Evolutionary conservation across 2,329 filamentous ascomycete genomes (phyloP), one percentile per base, ranked within the genome.

Genomic region (Aschersonia sp.): DNA sequence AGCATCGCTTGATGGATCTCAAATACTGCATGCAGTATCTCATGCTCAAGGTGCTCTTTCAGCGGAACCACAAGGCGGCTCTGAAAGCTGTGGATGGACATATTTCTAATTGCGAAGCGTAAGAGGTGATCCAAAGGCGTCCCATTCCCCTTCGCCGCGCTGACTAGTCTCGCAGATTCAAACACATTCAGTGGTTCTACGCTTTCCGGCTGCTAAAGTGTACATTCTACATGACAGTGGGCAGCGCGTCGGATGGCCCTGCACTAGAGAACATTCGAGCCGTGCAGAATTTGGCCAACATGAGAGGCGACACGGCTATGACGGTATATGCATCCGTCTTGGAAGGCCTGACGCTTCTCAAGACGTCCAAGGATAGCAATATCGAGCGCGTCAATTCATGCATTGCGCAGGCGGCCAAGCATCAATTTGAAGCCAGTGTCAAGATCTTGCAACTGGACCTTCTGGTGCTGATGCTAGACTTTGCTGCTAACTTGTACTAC

Each of bases 21-120:
- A 88, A 86, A 60, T 88, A 88, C 62, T 79, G 78, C 52, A 86
- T 88, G 74, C 78, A 86, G 53, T 85, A 87, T 59, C 67, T 88
- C 12, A 75, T 84, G 50, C 73, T 82, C 45, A 82, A 84, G 54
- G 74, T 85, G 1, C 68, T 86, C 49, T 85, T 82, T 54, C 80
- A 83, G 56, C 76, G 79, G 42, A 87, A 79, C 53, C 77, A 77
- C 47, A 85, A 84, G 56, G 84, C 84, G 1, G 83, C 84, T 1
- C 69, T 89, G 56, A 89, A 84, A 52, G 74, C 80, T 0, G 67
- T 87, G 12, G 85, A 89, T 57, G 73, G 74, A 30, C 73, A 83
- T 43, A 84, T 89, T 44, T 67, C 73, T 0, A 81, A 88, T 56
- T 80, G 80, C 31, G 76, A 83, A 60, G 75, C 80, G 67, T 82